Evolutionary conservation across 345 rosid species (phyloP).

Genomic region (Salix brachista): DNA sequence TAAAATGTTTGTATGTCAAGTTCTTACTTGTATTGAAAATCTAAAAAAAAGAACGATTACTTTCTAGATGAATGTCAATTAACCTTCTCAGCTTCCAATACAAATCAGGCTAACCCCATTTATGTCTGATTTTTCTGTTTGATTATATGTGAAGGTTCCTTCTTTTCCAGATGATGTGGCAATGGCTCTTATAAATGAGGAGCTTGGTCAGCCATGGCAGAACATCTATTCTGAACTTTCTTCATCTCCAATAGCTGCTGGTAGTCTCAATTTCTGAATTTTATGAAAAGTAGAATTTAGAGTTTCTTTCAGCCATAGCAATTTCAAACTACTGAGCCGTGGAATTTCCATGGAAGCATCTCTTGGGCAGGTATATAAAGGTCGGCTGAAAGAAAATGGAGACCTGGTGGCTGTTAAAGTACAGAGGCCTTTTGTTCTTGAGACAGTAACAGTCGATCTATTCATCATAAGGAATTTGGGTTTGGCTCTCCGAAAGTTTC

Average conservation of each 20-base stretch:
- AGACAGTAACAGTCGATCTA: conserved; percentile 92
- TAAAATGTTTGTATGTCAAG: background rate
- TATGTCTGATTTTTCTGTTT: conserved; percentile 26
- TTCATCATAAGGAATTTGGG: conserved; percentile 81
- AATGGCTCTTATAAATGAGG: conserved; percentile 91
- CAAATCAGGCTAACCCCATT: background rate
- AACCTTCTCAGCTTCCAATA: background rate
- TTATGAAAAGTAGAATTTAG: background rate
- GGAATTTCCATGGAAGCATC: conserved; percentile 60
- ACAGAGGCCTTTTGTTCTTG: conserved; percentile 94
- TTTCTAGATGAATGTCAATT: background rate
- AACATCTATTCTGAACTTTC: conserved; percentile 84
- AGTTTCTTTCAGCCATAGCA: conserved; percentile 2
- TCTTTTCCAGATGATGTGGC: conserved; percentile 97
- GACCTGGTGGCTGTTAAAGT: conserved; percentile 94
- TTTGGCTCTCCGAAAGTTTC: conserved; percentile 75
- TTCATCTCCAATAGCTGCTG: conserved; percentile 94
- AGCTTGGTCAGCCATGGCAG: conserved; percentile 90
- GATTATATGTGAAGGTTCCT: conserved; percentile 72
- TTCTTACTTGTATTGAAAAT: background rate
- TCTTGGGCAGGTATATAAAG: conserved; percentile 94
- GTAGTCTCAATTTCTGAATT: conserved; percentile 33
- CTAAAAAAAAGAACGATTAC: background rate
- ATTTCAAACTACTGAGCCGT: conserved; percentile 2
- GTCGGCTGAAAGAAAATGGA: conserved; percentile 80